A percentile compares a stretch with the other conserved stretches of the same genome.
phyloP scores from a whole-genome alignment of 164 flowering plant species.

The Tinospora cordifolia region DNA sequence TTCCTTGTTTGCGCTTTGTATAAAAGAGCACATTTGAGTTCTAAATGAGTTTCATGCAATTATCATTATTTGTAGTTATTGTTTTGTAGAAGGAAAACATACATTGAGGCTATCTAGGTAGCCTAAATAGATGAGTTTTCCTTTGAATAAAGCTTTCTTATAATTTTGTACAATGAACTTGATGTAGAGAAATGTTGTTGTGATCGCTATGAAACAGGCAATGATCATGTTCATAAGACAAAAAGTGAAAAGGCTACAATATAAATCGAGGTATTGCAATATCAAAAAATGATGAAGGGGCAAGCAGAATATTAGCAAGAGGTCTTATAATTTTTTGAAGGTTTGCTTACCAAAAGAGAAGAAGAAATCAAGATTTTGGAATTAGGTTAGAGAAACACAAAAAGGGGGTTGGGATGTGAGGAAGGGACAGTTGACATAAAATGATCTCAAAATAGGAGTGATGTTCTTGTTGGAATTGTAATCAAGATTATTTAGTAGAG shows the following conservation, averaged over 20 bases:
- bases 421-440: constrained; percentile 15
- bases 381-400: constrained; percentile 38
- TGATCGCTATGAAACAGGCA: constrained; percentile 73
- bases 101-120: constrained; percentile 35
- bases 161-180: constrained; percentile 53
- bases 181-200: constrained; percentile 78
- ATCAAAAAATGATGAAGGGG: constrained; percentile 94
- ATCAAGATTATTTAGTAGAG: too few relatives aligned
- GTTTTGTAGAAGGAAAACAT: too few relatives aligned
- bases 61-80: too few relatives aligned
- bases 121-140: constrained; percentile 49
- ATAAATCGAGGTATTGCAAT: constrained; percentile 83
- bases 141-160: constrained; percentile 49
- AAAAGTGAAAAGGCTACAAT: constrained; percentile 79
- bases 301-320: constrained; percentile 82
- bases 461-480: constrained; percentile 17
- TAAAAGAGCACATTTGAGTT: too few relatives aligned
- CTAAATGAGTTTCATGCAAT: too few relatives aligned
- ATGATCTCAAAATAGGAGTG: constrained; percentile 17
- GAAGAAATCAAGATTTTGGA: constrained; percentile 51
- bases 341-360: constrained; percentile 46
- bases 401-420: constrained; percentile 24
- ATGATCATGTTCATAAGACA: constrained; percentile 86
- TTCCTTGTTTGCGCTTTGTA: too few relatives aligned
- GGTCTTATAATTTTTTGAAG: constrained; percentile 54